A percentile compares a stretch with the other conserved stretches of the same genome.
phyloP scores from a whole-genome alignment of 176 grass and related monocot species.

The Oryza meridionalis region DNA sequence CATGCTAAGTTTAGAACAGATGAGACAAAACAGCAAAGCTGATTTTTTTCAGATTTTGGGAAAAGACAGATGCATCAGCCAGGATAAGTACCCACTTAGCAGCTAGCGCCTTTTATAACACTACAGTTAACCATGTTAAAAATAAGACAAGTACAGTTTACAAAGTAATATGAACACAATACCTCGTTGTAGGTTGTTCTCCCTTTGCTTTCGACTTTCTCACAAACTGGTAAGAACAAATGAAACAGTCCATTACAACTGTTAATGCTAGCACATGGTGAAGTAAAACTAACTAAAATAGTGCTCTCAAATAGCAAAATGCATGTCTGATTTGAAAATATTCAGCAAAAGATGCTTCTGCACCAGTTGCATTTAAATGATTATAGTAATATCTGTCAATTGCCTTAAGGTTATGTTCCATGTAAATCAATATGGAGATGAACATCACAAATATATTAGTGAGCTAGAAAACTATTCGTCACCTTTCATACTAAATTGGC shows the following conservation, averaged over 20 bases:
- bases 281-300: constrained; percentile 3
- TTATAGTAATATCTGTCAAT: background rate
- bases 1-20: background rate
- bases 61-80: background rate
- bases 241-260: constrained; percentile 22
- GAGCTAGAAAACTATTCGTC: background rate
- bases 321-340: constrained; percentile 5
- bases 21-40: background rate
- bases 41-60: background rate
- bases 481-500: constrained; percentile 99
- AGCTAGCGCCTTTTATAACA: background rate
- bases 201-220: constrained; percentile 99
- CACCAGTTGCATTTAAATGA: background rate
- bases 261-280: constrained; percentile 17
- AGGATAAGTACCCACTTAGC: background rate
- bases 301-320: constrained; percentile 1
- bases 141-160: constrained; percentile 9
- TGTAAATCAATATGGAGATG: constrained; percentile 19
- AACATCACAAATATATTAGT: background rate
- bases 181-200: constrained; percentile 99
- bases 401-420: constrained; percentile 18
- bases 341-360: constrained; percentile 2
- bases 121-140: background rate
- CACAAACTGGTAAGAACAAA: constrained; percentile 70
- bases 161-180: constrained; percentile 37